Evolutionary conservation across 1,284 basidiomycete species (phyloP), one percentile per base, ranked within the genome.

Genomic region (Pterulicium gracile): DNA sequence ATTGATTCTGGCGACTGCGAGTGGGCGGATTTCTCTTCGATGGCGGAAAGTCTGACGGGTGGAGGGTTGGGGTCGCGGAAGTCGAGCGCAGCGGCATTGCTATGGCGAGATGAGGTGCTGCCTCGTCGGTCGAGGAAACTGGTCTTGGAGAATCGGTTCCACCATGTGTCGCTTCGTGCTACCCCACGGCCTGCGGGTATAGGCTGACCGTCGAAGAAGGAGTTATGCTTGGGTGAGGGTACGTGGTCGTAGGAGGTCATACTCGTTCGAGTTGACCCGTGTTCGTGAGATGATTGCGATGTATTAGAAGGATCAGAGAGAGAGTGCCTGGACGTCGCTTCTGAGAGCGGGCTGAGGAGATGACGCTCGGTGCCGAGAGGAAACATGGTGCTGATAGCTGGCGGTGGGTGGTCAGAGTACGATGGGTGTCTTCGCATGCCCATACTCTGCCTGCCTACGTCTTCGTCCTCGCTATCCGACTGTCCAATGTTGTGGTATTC

Each of bases 41-140:
- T 79, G 1, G 73, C 61, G 19, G 66, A 61, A 12, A 87, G 66
- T 10, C 69, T 67, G 1, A 24, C 42, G 5, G 85, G 83, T 3
- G 73, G 73, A 1, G 83, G 81, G 50, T 78, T 79, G 1, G 83
- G 84, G 58, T 88, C 85, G 34, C 81, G 73, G 57, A 87, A 75
- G 21, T 82, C 77, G 13, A 73, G 49, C 24, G 59, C 59, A 7
- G 49, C 12, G 12, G 27, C 47, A 10, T 52, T 42, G 18, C 48
- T 47, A 3, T 53, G 53, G 47, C 55, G 67, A 3, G 67, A 64
- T 2, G 72, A 65, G 53, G 73, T 68, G 52, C 74, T 77, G 50
- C 73, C 65, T 39, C 73, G 67, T 52, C 81, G 70, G 51, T 81
- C 77, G 4, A 79, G 58, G 46, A 72, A 61, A 45, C 61, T 63